Evolutionary conservation across 345 rosid species (phyloP).

Genomic region (Brassica incana): DNA sequence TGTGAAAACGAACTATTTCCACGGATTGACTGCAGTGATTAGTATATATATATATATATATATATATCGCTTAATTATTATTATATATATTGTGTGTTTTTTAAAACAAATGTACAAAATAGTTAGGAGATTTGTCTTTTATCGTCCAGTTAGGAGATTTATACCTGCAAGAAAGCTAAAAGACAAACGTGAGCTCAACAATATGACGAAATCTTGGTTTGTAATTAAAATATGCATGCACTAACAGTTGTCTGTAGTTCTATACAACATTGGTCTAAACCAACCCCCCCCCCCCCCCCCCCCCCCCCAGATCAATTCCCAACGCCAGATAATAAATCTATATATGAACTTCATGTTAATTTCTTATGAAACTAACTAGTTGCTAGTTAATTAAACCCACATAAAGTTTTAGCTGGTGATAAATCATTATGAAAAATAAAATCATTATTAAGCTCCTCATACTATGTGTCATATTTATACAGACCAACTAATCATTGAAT

Average conservation of each 20-base stretch:
- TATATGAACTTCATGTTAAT: conserved; percentile 1
- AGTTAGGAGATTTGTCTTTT: conserved; percentile 2
- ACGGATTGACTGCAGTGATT: neutral
- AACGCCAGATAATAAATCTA: conserved; percentile 23
- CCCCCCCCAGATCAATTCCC: conserved; percentile 15
- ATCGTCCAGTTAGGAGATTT: conserved; percentile 27
- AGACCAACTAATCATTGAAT: conserved; percentile 32
- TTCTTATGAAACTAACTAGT: conserved; percentile 16
- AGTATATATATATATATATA: neutral
- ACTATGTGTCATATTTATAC: conserved; percentile 12
- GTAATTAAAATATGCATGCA: conserved; percentile 36
- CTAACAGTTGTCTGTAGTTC: conserved; percentile 28
- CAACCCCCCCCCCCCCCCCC: neutral
- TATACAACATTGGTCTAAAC: conserved; percentile 3
- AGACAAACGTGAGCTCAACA: conserved; percentile 42
- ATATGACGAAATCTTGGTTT: conserved; percentile 10
- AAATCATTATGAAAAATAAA: conserved; percentile 4
- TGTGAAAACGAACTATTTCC: neutral
- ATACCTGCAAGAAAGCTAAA: conserved; percentile 26
- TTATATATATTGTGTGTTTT: neutral
- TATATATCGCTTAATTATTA: neutral
- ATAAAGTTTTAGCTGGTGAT: conserved; percentile 33
- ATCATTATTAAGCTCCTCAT: neutral
- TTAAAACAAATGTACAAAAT: neutral
- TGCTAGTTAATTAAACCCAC: conserved; percentile 15